These are phyloP conservation scores for Cymbidium sinense DNA, from an alignment of 106 monocot species.

Conservation along the genomic window DNA sequence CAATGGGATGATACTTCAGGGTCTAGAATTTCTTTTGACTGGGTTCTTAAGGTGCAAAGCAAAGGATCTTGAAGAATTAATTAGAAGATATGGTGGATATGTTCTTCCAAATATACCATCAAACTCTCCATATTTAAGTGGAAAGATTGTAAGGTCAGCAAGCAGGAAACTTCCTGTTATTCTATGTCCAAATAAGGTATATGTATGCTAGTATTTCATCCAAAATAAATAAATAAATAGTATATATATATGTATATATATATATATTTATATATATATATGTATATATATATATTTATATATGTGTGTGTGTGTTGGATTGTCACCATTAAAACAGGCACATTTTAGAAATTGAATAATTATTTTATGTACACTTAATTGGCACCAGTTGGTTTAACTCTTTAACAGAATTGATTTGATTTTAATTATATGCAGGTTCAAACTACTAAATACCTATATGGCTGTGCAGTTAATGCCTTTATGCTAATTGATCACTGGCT, in stretches of 20 bases:
- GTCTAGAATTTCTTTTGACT: constrained; percentile 80
- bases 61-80: constrained; percentile 49
- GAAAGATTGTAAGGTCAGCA: constrained; percentile 4
- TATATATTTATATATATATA: too few relatives aligned
- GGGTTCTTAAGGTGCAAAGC: constrained; percentile 53
- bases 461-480: constrained; percentile 74
- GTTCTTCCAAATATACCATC: constrained; percentile 56
- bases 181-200: constrained; percentile 67
- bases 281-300: too few relatives aligned
- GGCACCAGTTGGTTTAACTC: background rate
- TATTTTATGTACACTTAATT: background rate
- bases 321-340: too few relatives aligned
- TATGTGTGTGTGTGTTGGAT: too few relatives aligned
- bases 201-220: background rate
- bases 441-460: constrained; percentile 73
- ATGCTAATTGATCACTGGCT: constrained; percentile 55
- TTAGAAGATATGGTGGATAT: constrained; percentile 61
- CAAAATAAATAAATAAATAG: background rate
- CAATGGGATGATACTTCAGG: constrained; percentile 44
- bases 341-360: background rate
- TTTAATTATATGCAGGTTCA: constrained; percentile 34
- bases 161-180: constrained; percentile 44
- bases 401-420: background rate
- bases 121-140: constrained; percentile 18
- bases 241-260: too few relatives aligned